Conservation (phyloP, 305 asterid genomes). For the Andrographis paniculata region DNA sequence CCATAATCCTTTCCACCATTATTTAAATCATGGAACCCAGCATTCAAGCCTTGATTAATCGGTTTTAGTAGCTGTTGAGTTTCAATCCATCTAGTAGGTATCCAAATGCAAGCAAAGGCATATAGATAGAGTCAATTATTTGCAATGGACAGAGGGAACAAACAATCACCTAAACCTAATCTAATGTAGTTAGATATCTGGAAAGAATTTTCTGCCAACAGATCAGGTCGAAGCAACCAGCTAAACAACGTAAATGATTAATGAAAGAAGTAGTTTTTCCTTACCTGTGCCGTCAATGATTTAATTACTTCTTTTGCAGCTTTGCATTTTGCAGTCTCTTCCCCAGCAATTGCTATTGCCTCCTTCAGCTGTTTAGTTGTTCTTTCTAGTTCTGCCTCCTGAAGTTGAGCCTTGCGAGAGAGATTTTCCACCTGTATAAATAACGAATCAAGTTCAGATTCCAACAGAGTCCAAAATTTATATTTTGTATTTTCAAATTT, state of each 20-base stretch:
- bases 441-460: neutral
- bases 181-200: neutral
- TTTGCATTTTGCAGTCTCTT: constrained; percentile 78
- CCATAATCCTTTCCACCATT: no score
- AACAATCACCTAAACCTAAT: no score
- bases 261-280: constrained; percentile 18
- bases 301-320: constrained; percentile 93
- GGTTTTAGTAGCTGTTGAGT: no score
- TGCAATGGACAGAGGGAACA: no score
- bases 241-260: neutral
- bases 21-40: no score
- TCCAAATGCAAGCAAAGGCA: no score
- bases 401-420: constrained; percentile 62
- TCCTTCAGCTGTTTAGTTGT: constrained; percentile 78
- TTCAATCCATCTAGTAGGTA: no score
- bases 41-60: no score
- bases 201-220: neutral
- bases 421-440: constrained; percentile 64
- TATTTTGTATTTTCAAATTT: no score
- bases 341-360: constrained; percentile 73
- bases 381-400: constrained; percentile 75
- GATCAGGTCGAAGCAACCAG: neutral
- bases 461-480: no score
- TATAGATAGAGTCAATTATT: no score
- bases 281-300: constrained; percentile 84